Evolutionary conservation across 1,284 basidiomycete species (phyloP).

Genomic region (Ceratobasidium sp.): DNA sequence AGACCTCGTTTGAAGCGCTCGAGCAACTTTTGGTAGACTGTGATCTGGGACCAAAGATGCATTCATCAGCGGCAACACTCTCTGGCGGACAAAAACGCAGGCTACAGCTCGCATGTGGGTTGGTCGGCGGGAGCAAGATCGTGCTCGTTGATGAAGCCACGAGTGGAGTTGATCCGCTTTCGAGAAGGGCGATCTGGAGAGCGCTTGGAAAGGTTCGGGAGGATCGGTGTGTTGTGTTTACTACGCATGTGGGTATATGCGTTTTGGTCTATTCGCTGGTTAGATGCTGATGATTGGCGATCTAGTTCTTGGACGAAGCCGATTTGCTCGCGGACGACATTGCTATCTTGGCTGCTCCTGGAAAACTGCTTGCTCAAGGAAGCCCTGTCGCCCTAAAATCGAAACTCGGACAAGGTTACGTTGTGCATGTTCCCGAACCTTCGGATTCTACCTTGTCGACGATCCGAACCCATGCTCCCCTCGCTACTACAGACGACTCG

Average conservation of each 20-base stretch:
- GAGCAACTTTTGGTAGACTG: constrained; percentile 71
- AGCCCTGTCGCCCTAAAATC: constrained; percentile 77
- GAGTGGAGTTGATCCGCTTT: constrained; percentile 81
- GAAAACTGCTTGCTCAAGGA: constrained; percentile 74
- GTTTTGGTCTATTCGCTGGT: not conserved
- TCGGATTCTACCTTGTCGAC: constrained; percentile 51
- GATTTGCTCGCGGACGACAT: constrained; percentile 80
- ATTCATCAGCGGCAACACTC: constrained; percentile 68
- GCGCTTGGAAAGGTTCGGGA: constrained; percentile 71
- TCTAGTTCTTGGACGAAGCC: constrained; percentile 78
- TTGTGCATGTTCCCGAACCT: constrained; percentile 56
- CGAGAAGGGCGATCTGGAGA: constrained; percentile 78
- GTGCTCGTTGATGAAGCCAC: constrained; percentile 77
- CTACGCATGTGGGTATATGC: constrained; percentile 63
- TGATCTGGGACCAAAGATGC: constrained; percentile 71
- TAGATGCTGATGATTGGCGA: constrained; percentile 14
- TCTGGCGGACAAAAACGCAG: constrained; percentile 84
- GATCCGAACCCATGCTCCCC: constrained; percentile 60
- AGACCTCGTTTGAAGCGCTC: constrained; percentile 58
- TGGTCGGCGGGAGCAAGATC: constrained; percentile 70
- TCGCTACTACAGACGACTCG: constrained; percentile 54
- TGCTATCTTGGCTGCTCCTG: constrained; percentile 76
- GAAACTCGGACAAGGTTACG: constrained; percentile 75
- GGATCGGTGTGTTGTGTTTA: constrained; percentile 70
- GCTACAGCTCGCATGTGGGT: constrained; percentile 77